Percentiles rank a stretch among this genome's conserved stretches.
Conservation (phyloP, 2,329 filamentous ascomycete species). For the Aspergillus quadricinctus region DNA sequence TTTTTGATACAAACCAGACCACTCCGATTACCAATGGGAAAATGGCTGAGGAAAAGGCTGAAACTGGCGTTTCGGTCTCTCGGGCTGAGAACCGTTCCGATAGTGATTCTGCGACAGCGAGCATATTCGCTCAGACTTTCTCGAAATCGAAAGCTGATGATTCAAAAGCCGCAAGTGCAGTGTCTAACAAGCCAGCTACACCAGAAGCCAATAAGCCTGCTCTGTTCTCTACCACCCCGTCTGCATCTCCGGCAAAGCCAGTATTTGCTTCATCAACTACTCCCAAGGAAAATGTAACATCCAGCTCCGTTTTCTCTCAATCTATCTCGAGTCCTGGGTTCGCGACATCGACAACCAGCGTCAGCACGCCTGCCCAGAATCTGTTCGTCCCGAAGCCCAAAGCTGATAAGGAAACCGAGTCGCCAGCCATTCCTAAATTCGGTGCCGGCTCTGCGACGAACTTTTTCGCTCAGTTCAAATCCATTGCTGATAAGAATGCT, state of each 20-base stretch:
- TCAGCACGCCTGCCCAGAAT: slow-evolving; percentile 11
- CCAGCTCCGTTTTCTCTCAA: slow-evolving; percentile 9
- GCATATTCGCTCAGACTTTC: slow-evolving; percentile 28
- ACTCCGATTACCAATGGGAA: slow-evolving; percentile 17
- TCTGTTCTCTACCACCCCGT: slow-evolving; percentile 19
- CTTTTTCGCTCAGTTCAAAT: slow-evolving; percentile 43
- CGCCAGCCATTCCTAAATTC: slow-evolving; percentile 30
- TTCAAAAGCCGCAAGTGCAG: slow-evolving; percentile 3
- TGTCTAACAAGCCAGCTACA: slow-evolving; percentile 14
- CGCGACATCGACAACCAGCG: slow-evolving; percentile 4
- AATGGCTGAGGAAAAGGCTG: slow-evolving; percentile 14
- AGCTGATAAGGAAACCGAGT: slow-evolving; percentile 2
- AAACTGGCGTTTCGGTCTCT: slow-evolving; percentile 4
- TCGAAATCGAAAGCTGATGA: slow-evolving; percentile 19
- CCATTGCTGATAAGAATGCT: slow-evolving; percentile 35
- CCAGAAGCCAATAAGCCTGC: slow-evolving; percentile 13
- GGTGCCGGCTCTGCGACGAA: slow-evolving; percentile 24
- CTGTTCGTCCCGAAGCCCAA: slow-evolving; percentile 20
- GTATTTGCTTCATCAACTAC: slow-evolving; percentile 11
- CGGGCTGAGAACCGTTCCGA: slow-evolving; percentile 16
- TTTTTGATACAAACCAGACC: slow-evolving; percentile 12
- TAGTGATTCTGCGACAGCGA: slow-evolving; percentile 25
- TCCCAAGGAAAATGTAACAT: slow-evolving; percentile 7
- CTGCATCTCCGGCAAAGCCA: slow-evolving; percentile 19
- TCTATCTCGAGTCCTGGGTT: slow-evolving; percentile 11